Base-by-base conservation (phyloP, 495 filamentous ascomycete genomes). In the Penicillium ochrochloron region DNA sequence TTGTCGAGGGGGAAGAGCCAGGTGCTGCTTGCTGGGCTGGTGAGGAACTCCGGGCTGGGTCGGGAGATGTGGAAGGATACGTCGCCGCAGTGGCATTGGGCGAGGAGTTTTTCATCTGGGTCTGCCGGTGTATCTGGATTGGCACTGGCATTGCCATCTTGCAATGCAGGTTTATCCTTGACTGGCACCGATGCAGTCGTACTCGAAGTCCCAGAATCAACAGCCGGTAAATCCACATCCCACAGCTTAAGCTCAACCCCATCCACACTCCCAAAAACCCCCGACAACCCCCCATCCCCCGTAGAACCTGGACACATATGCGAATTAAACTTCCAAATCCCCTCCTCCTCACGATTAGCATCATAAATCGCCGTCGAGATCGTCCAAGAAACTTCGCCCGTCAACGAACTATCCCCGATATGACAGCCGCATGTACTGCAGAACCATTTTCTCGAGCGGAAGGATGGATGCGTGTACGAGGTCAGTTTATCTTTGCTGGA, bases 81-180 rank as follows among this genome's bases (percentile, higher is more conserved):
- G 9, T 84, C 85, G 3, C 78, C 73, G 65, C 84, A 87, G 42
- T 82, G 77, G 58, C 85, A 88, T 35, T 73, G 59, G n/a, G 74
- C 71, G 59, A 73, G 66, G 12, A 81, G 66, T 41, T 72, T 25
- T 3, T 59, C 53, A 17, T 59, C 39, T 8, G 17, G 21, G n/a
- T 23, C 0, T 23, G 12, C 5, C 5, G 37, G 15, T 41, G 5
- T 33, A 33, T 33, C 31, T 33, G 29, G 3, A 31, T 35, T 35
- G 34, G 21, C 27, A n/a, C 35, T 1, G 12, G 14, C 5, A 17
- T 29, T 17, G 5, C 25, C 25, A 6, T n/a, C 25, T 5, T 51
- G 48, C 17, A 23, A 15, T 1, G 10, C 44, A 14, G 46, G 2
- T 3, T 44, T 44, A 9, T 21, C 42, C 8, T 7, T 19, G 8